Conservation (phyloP, 768 basidiomycete genomes). For the Boletellus ananas region DNA sequence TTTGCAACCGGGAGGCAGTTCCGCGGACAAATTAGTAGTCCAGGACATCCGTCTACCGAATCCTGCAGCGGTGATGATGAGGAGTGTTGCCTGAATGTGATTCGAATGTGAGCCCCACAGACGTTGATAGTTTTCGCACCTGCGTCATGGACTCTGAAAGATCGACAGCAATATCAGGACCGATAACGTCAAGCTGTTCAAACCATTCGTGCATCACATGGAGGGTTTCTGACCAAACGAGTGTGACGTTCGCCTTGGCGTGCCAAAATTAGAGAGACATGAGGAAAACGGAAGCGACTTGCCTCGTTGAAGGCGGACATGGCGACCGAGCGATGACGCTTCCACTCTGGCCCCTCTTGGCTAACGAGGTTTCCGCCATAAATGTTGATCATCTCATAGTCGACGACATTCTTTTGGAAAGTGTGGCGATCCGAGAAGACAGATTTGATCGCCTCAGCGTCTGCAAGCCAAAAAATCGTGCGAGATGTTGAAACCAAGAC, state of each 20-base stretch:
- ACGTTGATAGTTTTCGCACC: constrained; percentile 6
- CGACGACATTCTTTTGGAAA: constrained; percentile 39
- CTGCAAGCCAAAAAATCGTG: constrained; percentile 41
- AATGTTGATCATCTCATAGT: constrained; percentile 42
- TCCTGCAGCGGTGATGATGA: constrained; percentile 39
- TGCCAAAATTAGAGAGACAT: neutral
- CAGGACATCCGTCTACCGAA: constrained; percentile 40
- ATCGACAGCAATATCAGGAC: constrained; percentile 21
- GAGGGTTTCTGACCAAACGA: constrained; percentile 47
- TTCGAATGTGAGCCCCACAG: neutral
- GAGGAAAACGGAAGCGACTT: neutral
- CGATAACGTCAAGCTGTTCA: constrained; percentile 29
- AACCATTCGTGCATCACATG: constrained; percentile 43
- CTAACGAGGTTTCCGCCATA: constrained; percentile 46
- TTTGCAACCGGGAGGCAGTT: constrained; percentile 28
- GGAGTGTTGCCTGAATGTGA: constrained; percentile 31
- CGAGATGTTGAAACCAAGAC: constrained; percentile 30
- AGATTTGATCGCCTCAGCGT: constrained; percentile 39
- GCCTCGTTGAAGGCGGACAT: constrained; percentile 52
- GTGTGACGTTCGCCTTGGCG: constrained; percentile 40
- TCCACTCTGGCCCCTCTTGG: constrained; percentile 44
- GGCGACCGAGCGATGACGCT: constrained; percentile 41
- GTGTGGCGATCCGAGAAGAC: constrained; percentile 31
- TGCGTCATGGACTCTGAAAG: constrained; percentile 7
- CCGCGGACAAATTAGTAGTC: constrained; percentile 26